Percentiles rank a stretch among this genome's conserved stretches.
Conservation (phyloP, 495 filamentous ascomycete genomes). For the Xylaria curta region DNA sequence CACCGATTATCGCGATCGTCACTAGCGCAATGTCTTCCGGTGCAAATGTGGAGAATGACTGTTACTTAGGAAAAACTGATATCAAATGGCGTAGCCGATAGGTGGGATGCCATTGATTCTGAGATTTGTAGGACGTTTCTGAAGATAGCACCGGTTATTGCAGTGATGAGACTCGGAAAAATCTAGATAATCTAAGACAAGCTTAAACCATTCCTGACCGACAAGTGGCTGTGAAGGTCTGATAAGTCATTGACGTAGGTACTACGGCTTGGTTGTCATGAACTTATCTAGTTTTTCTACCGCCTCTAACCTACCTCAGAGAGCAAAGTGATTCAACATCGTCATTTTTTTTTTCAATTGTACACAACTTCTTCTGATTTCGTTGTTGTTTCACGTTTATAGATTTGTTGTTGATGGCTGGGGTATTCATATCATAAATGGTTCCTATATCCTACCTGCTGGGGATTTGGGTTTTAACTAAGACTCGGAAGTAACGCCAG, state of each 20-base stretch:
- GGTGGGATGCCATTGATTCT: background rate
- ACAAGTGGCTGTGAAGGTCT: background rate
- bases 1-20: background rate
- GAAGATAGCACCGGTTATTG: background rate
- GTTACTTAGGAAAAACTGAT: background rate
- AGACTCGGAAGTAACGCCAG: background rate
- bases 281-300: background rate
- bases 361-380: background rate
- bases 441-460: background rate
- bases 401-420: background rate
- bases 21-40: background rate
- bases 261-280: background rate
- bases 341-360: background rate
- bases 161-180: background rate
- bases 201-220: background rate
- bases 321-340: background rate
- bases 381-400: background rate
- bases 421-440: background rate
- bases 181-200: background rate
- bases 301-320: background rate
- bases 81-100: background rate
- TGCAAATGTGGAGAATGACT: background rate
- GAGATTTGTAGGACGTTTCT: background rate
- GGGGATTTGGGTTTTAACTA: background rate
- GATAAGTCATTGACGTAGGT: background rate